Percentiles rank a stretch among this genome's conserved stretches.
phyloP scores from a whole-genome alignment of 2,329 filamentous ascomycete species.

The Dactylellina parvicollis region DNA sequence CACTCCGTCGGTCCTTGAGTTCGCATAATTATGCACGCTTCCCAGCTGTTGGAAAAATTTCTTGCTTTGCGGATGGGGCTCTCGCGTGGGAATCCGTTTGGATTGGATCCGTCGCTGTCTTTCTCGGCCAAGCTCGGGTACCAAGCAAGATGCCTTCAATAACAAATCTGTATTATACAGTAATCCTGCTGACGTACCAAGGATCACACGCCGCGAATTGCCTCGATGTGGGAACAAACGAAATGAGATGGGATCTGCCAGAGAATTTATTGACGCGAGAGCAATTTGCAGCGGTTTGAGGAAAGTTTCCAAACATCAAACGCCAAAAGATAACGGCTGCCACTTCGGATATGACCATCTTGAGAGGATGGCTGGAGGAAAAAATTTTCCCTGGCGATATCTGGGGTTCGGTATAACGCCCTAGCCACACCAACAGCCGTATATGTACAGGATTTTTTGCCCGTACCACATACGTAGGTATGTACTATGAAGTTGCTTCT shows the following conservation, averaged over 20 bases:
- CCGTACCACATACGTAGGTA: no score
- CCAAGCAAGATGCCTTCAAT: slow-evolving; percentile 26
- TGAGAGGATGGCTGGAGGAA: neutral
- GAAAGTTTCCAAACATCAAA: neutral
- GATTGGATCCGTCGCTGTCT: slow-evolving; percentile 16
- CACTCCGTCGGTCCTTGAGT: slow-evolving; percentile 32
- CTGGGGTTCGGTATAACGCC: neutral
- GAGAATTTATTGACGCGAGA: slow-evolving; percentile 35
- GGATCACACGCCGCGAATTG: slow-evolving; percentile 40
- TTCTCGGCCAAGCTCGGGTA: slow-evolving; percentile 24
- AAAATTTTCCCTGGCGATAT: neutral
- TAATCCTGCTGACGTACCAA: slow-evolving; percentile 27
- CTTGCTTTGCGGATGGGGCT: slow-evolving; percentile 19
- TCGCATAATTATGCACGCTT: slow-evolving; percentile 39
- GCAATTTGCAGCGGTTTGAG: neutral
- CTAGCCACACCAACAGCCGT: neutral
- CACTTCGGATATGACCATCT: slow-evolving; percentile 1
- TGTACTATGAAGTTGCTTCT: slow-evolving; percentile 41
- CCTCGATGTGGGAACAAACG: slow-evolving; percentile 36
- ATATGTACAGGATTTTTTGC: neutral
- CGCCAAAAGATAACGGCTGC: slow-evolving; percentile 20
- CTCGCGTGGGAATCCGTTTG: slow-evolving; percentile 29
- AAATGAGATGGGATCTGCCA: slow-evolving; percentile 37
- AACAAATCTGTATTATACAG: slow-evolving; percentile 18
- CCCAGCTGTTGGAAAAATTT: slow-evolving; percentile 3